Conservation (phyloP, 495 filamentous ascomycete genomes). For the Friedmanniomyces endolithicus region DNA sequence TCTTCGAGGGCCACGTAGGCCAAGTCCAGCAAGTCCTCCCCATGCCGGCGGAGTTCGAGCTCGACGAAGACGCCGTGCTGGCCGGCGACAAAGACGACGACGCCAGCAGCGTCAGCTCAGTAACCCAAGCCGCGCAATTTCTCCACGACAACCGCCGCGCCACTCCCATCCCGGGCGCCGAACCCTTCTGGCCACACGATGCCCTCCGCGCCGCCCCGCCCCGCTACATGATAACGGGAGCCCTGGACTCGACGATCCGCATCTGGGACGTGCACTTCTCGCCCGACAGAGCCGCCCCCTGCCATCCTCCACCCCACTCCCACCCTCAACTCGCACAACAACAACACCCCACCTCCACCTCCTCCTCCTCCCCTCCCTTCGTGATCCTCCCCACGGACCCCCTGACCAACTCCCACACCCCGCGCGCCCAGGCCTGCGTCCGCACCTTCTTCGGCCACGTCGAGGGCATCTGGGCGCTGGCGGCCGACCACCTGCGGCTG, state of each 20-base stretch:
- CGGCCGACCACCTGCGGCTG: slow-evolving; percentile 77
- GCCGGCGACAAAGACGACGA: slow-evolving; percentile 19
- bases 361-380: too few species aligned
- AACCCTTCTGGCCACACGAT: slow-evolving; percentile 39
- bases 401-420: slow-evolving; percentile 18
- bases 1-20: slow-evolving; percentile 86
- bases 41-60: slow-evolving; percentile 73
- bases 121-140: slow-evolving; percentile 6
- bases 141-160: background rate
- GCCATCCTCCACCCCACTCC: background rate
- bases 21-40: slow-evolving; percentile 84
- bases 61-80: slow-evolving; percentile 50
- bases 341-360: background rate
- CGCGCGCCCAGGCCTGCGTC: slow-evolving; percentile 56
- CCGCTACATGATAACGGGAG: slow-evolving; percentile 81
- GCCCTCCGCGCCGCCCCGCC: slow-evolving; percentile 57
- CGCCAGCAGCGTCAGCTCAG: slow-evolving; percentile 13
- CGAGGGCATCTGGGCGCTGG: slow-evolving; percentile 90
- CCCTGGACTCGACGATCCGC: slow-evolving; percentile 79
- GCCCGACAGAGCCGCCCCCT: slow-evolving; percentile 47
- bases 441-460: slow-evolving; percentile 93
- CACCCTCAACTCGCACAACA: background rate
- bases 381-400: slow-evolving; percentile 17
- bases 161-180: background rate
- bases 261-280: slow-evolving; percentile 84